Evolutionary conservation across 2,329 filamentous ascomycete species (phyloP), one percentile per base, ranked within the genome.

Genomic region (Colletotrichum graminicola): DNA sequence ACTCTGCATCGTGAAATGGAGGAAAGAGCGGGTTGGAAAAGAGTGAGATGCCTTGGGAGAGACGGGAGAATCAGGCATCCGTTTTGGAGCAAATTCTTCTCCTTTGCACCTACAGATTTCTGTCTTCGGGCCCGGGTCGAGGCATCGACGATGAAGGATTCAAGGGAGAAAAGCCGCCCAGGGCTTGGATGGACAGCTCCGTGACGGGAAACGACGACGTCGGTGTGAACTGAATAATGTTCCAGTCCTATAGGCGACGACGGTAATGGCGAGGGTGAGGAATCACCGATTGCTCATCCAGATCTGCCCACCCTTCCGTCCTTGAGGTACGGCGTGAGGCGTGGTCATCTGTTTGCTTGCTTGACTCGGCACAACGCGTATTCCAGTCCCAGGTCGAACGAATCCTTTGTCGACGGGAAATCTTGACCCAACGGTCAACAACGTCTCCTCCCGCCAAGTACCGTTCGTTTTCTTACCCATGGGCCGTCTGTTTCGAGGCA

Each of bases 1-100:
- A 52, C 8, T 62, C 45, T 41, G 32, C 60, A 62, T 62, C 60
- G 45, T 41, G 36, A 34, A 49, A 62, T 51, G 45, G 47, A 51
- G 60, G 47, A 51, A 62, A 41, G 60, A 62, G 60, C 45, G 60
- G 60, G 45, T 14, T 51, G 16, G 3, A 14, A 3, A 18, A 6
- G 11, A 32, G 2, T 23, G 43, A 51, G 59, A 62, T 62, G 59
- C 59, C 59, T 62, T 47, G 59, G 16, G 34, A 51, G 21, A 21
- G 14, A 10, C 14, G 16, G 5, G n/a, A 39, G 32, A 41, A 26
- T 62, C 45, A 62, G 60, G 60, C 60, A 62, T 52, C 60, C 32
- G 45, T 26, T 36, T 10, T 39, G 1, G 8, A 16, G 4, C 16
- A 62, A 52, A 52, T 41, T 21, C 23, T 41, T 62, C n/a, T 6